Evolutionary conservation across 1,139 yeast species (phyloP), one percentile per base, ranked within the genome.

Genomic region (Pichia sorboxylosa): DNA sequence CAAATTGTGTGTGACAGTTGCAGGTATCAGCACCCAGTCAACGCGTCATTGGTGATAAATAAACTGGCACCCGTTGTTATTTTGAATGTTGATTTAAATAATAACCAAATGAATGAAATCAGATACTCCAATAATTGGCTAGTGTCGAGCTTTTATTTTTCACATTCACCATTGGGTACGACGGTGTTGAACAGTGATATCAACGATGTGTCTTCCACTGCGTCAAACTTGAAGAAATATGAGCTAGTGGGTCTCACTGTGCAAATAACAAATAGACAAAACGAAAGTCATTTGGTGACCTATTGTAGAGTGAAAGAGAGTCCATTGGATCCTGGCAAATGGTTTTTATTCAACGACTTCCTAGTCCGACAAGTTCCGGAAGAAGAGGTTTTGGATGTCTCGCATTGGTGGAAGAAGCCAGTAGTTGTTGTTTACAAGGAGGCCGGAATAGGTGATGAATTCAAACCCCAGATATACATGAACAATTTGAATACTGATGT

Each of bases 331-430:
- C 13, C 24, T 4, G 47, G 47, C 3, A 63, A 63, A 34, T 92
- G 99, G 98, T 73, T 67, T 45, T 55, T 92, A 47, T 85, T 92
- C 54, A 92, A 92, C 50, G 97, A 92, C 54, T 92, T 87, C 55
- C 60, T 90, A 45, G 97, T 85, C n/a, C 70, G 74, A 52, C 77
- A 76, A 17, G 66, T 92, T 1, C 65, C 78, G 1, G 82, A 77
- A 42, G 62, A 60, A 17, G 85, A 78, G 33, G 85, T 77, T 30
- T 63, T 84, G 34, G 72, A 84, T 49, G 61, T 85, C 34, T 61
- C 74, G 1, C 64, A 64, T 28, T 62, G 74, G 56, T 87, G 96
- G 94, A 92, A 90, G 50, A 73, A 73, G 24, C 94, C 96, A 0
- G 75, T 81, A 13, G 61, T 83, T 28, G 61, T 84, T 15, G 54